Evolutionary conservation across 2,329 filamentous ascomycete genomes (phyloP).

Genomic region (Penicillium corylophilum): DNA sequence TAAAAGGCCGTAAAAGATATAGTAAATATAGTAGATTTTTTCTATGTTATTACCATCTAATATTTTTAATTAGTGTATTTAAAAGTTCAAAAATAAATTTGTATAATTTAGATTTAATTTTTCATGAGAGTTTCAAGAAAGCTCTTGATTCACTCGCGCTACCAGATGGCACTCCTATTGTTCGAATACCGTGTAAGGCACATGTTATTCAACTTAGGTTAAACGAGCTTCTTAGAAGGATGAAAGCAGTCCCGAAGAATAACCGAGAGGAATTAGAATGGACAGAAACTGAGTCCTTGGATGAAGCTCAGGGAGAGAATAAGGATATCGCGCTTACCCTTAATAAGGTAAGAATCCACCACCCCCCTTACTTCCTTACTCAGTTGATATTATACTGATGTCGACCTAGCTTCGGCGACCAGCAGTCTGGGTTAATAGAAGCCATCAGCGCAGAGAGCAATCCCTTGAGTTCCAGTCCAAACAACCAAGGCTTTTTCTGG

Average conservation of each 20-base stretch:
- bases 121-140: too few species aligned
- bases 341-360: not conserved
- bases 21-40: too few species aligned
- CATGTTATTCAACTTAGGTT: not conserved
- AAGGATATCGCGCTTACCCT: not conserved
- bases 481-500: not conserved
- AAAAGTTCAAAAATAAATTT: too few species aligned
- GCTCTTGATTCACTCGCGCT: not conserved
- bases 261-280: not conserved
- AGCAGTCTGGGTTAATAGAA: not conserved
- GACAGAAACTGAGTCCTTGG: not conserved
- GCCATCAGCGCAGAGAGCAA: not conserved
- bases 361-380: not conserved
- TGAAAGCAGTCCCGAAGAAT: not conserved
- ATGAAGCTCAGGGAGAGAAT: not conserved
- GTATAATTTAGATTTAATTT: too few species aligned
- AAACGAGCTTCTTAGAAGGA: conserved; percentile 1
- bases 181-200: not conserved
- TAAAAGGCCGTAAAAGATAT: too few species aligned
- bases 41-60: too few species aligned
- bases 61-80: too few species aligned
- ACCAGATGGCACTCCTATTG: not conserved
- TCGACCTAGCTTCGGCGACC: not conserved
- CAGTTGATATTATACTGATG: not conserved
- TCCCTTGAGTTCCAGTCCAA: not conserved